Evolutionary conservation across 2,329 filamentous ascomycete genomes (phyloP).

Genomic region (Emergomyces pasteurianus): DNA sequence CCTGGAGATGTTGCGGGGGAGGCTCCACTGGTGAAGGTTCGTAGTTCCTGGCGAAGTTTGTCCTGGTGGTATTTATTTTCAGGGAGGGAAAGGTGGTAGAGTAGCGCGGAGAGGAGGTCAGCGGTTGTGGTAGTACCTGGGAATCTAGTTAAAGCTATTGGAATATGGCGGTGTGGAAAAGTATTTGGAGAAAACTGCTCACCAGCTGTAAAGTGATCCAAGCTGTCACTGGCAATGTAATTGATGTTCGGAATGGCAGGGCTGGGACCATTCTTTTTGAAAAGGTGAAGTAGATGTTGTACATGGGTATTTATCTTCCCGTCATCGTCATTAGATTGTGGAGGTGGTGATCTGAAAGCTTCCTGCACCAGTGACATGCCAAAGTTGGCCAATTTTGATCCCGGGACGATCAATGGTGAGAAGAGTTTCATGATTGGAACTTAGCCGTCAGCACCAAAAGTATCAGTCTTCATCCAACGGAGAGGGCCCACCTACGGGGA

Average conservation of each 20-base stretch:
- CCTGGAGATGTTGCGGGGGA: background rate
- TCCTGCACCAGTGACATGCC: conserved; percentile 8
- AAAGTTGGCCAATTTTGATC: conserved; percentile 5
- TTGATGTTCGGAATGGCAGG: conserved; percentile 6
- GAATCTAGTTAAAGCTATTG: background rate
- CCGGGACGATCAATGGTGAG: background rate
- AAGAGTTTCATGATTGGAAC: background rate
- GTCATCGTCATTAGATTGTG: background rate
- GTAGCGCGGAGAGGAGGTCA: conserved; percentile 9
- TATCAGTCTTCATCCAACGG: background rate
- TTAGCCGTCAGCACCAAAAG: background rate
- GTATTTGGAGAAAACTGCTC: background rate
- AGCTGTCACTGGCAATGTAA: conserved; percentile 12
- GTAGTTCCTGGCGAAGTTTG: conserved; percentile 11
- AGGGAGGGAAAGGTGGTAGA: conserved; percentile 11
- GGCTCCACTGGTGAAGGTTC: conserved; percentile 1
- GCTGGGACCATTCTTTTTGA: conserved; percentile 7
- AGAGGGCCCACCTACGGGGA: conserved; percentile 7
- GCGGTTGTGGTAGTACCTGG: conserved; percentile 8
- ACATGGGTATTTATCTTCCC: conserved; percentile 6
- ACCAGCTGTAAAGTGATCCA: conserved; percentile 13
- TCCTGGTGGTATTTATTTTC: conserved; percentile 9
- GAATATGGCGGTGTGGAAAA: background rate
- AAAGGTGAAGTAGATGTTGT: conserved; percentile 7
- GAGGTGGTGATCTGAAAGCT: background rate